A percentile compares a stretch with the other conserved stretches of the same genome.
phyloP scores from a whole-genome alignment of 306 rosid species.

The Prunus dulcis region DNA sequence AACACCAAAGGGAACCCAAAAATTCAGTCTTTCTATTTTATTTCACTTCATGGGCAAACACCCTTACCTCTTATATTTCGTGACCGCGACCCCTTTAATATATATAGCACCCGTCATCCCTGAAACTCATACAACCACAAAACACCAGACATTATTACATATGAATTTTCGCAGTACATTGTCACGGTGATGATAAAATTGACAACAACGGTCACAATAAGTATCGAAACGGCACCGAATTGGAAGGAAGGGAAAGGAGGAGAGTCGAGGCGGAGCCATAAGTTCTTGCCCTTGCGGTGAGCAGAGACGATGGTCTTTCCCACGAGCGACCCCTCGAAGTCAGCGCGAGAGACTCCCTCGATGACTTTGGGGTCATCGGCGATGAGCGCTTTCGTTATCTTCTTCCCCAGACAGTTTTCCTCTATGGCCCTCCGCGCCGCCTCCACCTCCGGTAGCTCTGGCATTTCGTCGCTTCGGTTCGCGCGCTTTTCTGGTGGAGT shows the following conservation, averaged over 20 bases:
- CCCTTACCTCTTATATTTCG: constrained; percentile 79
- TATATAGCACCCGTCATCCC: constrained; percentile 94
- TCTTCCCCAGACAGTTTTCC: constrained; percentile 78
- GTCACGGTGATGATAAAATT: neutral
- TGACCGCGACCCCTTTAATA: constrained; percentile 83
- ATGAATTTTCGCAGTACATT: neutral
- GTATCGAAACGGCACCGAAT: constrained; percentile 48
- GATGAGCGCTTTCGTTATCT: constrained; percentile 49
- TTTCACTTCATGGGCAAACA: neutral
- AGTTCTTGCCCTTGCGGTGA: constrained; percentile 87
- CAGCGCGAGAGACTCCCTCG: constrained; percentile 62
- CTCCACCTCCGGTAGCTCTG: constrained; percentile 97
- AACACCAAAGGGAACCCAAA: neutral
- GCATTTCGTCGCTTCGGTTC: constrained; percentile 43
- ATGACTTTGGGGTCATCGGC: constrained; percentile 88
- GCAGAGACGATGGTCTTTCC: constrained; percentile 75
- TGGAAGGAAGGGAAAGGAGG: constrained; percentile 96
- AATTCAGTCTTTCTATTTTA: neutral
- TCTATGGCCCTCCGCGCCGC: constrained; percentile 87
- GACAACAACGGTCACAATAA: constrained; percentile 16
- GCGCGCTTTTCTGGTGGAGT: constrained; percentile 30
- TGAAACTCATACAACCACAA: constrained; percentile 28
- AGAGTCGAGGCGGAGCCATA: constrained; percentile 85
- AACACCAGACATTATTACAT: neutral
- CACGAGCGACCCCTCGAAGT: constrained; percentile 65